phyloP scores from a whole-genome alignment of 768 basidiomycete species.

The Chlorophyllum brunneum region DNA sequence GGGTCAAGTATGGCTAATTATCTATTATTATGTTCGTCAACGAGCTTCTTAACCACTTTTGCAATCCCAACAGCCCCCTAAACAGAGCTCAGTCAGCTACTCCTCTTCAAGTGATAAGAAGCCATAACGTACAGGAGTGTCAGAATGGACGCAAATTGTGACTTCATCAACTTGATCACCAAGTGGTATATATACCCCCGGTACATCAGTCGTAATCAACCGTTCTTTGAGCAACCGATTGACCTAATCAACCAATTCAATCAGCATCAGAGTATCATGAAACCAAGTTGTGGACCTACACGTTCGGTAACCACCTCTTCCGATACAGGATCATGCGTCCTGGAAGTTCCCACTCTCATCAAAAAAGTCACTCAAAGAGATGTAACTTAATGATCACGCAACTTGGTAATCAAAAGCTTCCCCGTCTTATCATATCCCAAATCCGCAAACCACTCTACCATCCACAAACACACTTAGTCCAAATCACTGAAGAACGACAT shows the following conservation, averaged over 20 bases:
- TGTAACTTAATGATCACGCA: no score
- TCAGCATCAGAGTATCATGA: neutral
- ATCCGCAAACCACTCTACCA: constrained; percentile 63
- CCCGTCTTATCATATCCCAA: constrained; percentile 56
- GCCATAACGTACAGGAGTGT: constrained; percentile 47
- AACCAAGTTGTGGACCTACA: constrained; percentile 24
- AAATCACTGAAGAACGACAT: neutral
- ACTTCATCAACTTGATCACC: constrained; percentile 43
- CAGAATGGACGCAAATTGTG: constrained; percentile 64
- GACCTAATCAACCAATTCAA: constrained; percentile 28
- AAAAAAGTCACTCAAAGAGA: neutral
- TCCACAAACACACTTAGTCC: neutral
- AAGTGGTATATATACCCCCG: constrained; percentile 37
- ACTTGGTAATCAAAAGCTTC: constrained; percentile 59
- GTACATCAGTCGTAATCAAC: constrained; percentile 41
- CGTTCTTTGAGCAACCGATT: constrained; percentile 37
- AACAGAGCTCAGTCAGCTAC: neutral
- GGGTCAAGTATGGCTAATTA: no score
- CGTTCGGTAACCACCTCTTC: constrained; percentile 37
- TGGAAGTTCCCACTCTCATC: constrained; percentile 16
- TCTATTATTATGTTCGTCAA: constrained; percentile 49
- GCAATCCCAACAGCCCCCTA: constrained; percentile 55
- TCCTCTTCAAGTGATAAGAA: neutral
- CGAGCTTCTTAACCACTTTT: constrained; percentile 45
- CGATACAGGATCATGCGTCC: constrained; percentile 48